Base-by-base conservation (phyloP, 2,329 filamentous ascomycete genomes). In the Colletotrichum salicis region DNA sequence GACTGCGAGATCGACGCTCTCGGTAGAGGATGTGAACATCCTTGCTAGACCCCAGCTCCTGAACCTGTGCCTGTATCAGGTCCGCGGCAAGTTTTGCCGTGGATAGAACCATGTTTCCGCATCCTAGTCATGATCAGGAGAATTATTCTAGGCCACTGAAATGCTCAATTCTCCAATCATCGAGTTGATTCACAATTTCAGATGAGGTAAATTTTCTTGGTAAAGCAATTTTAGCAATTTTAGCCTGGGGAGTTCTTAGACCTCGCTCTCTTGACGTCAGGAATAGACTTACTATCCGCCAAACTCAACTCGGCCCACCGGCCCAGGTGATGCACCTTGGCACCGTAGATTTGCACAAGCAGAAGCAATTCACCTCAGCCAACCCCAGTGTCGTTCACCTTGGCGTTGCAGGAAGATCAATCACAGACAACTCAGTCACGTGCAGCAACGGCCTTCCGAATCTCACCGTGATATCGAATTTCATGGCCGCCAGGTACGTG, bases 41-140 rank as follows among this genome's bases (percentile, higher is more conserved):
- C 64, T 27, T 68, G 58, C 15, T 27, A 5, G 54, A 58, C n/a
- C 31, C 52, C 57, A 27, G 33, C 31, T 59, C 37, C 24, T 13
- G 29, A 22, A 31, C 24, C 22, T 35, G 58, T 52, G 52, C 63
- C 45, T 58, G 69, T 63, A 63, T 58, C 69, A 71, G 24, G 52
- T 57, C 24, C 33, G 58, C 69, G 54, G 64, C 64, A 68, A 35
- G 37, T 48, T 54, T 63, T 71, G 69, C 69, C 69, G 69, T 62
- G 45, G 41, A 11, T 33, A 48, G 58, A 22, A 45, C 7, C 24
- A 24, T 24, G 41, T 52, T 29, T 54, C 19, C n/a, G 7, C 45
- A 35, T 31, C 11, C 33, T 3, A 11, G 55, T 56, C 19, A 5
- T 22, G 51, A 41, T 27, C 51, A 62, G 35, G 57, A 35, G 12